phyloP scores from a whole-genome alignment of 208 protist genomes.

The Trypanosoma vivax region DNA sequence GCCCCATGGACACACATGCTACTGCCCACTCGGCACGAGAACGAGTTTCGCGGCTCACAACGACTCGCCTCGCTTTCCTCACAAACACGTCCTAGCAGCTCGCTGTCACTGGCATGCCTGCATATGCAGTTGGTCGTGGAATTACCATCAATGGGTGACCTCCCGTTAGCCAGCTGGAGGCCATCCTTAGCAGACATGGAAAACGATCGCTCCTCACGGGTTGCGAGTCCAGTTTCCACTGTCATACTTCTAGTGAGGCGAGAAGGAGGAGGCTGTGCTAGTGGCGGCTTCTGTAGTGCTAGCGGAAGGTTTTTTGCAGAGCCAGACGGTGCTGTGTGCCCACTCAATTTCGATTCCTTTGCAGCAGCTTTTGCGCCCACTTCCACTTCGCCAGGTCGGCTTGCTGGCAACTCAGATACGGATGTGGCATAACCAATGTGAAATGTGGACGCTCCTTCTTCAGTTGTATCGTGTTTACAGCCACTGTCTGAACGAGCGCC shows the following conservation, averaged over 20 bases:
- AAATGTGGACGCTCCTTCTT: too few species aligned
- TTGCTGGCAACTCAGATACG: background rate
- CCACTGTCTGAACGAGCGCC: too few species aligned
- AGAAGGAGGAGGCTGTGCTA: constrained; percentile 9
- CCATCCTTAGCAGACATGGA: background rate
- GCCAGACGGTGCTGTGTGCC: background rate
- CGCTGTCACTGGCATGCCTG: too few species aligned
- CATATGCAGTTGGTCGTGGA: too few species aligned
- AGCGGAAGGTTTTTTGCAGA: background rate
- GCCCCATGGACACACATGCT: too few species aligned
- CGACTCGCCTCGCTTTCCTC: too few species aligned
- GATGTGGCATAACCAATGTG: too few species aligned
- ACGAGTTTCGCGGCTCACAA: too few species aligned
- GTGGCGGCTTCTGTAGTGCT: constrained; percentile 17
- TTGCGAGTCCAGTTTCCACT: background rate
- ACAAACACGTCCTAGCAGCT: too few species aligned
- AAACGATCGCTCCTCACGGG: background rate
- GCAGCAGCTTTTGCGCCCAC: background rate
- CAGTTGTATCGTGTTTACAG: too few species aligned
- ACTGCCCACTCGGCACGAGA: too few species aligned
- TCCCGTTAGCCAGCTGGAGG: background rate
- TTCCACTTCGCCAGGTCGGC: background rate
- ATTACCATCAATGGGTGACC: background rate
- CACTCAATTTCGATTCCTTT: background rate
- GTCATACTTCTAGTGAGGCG: background rate